Base-by-base conservation (phyloP, 208 protist genomes). In the Wallacemonas sp. region DNA sequence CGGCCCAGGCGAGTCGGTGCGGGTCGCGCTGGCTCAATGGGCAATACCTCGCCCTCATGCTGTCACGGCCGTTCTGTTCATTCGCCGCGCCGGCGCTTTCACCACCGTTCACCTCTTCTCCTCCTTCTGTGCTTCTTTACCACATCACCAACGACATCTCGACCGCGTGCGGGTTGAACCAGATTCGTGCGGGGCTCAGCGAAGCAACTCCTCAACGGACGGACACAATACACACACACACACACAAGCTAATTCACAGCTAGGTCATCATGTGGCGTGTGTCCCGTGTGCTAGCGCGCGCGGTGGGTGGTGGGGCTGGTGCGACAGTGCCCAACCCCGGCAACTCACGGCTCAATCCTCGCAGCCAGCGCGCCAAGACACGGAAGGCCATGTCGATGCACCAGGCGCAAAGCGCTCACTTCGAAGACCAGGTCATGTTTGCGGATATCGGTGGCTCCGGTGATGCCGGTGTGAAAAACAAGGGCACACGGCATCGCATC, bases 321-420 rank as follows among this genome's bases (percentile, higher is more conserved):
- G 30, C 17, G 3, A 57, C 50, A 13, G 19, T 83, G 10, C 77
- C 79, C 13, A 75, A 76, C 33, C 76, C 81, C 1, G 83, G 81
- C 8, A 91, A 81, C 66, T 89, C 87, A 22, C 80, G 90, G 4
- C 70, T 81, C 0, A 91, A 93, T 64, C 81, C 87, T 21, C 79
- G 76, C 48, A 93, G 87, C 67, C 44, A 84, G 13, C 80, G 83
- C 5, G 63, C 83, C 3, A 78, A 78, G 46, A 34, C 87, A 15
- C 83, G 87, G 34, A 34, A 66, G 10, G 74, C 76, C 17, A 54
- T 75, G 55, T 68, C 67, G 17, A 61, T 73, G 12, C 46, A 70
- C 52, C 59, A 45, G 1, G 57, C 72, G 26, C 63, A 78, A 19
- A 22, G 75, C 33, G 59, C 70, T 21, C 55, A 75, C 29, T 81